These are phyloP conservation scores for Leishmania tarentolae DNA, from an alignment of 208 protist species.

Conservation along the genomic window DNA sequence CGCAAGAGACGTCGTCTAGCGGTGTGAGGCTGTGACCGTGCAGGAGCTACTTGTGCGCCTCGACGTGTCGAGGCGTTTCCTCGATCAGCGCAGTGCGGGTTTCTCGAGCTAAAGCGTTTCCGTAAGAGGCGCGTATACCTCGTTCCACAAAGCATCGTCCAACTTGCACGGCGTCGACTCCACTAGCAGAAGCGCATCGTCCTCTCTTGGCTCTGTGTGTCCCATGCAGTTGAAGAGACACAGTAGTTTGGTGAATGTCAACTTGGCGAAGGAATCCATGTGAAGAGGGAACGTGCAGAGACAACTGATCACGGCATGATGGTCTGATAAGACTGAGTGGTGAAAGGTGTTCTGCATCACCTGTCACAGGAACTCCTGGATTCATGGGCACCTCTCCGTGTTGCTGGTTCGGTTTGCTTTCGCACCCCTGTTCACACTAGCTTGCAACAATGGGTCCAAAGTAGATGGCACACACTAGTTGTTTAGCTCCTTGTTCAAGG, in stretches of 20 bases:
- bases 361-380: slow-evolving; percentile 44
- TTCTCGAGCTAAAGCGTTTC: slow-evolving; percentile 13
- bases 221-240: slow-evolving; percentile 74
- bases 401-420: not conserved
- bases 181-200: slow-evolving; percentile 59
- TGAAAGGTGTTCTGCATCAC: slow-evolving; percentile 64
- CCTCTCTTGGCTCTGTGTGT: slow-evolving; percentile 50
- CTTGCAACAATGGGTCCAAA: not conserved
- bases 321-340: slow-evolving; percentile 58
- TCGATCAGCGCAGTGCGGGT: not conserved
- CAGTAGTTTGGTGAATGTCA: slow-evolving; percentile 66
- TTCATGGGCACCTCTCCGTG: slow-evolving; percentile 20
- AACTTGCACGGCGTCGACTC: slow-evolving; percentile 45
- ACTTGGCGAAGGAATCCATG: slow-evolving; percentile 33
- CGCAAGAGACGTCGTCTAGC: not conserved
- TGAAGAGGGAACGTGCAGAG: slow-evolving; percentile 41
- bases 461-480: not conserved
- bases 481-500: not conserved
- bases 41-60: slow-evolving; percentile 8
- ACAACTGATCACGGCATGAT: slow-evolving; percentile 70
- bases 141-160: slow-evolving; percentile 54
- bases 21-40: not conserved
- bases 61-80: not conserved
- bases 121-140: slow-evolving; percentile 71
- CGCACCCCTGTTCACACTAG: not conserved